Base-by-base conservation (phyloP, 257 asterid species). In the Paulownia fortunei region DNA sequence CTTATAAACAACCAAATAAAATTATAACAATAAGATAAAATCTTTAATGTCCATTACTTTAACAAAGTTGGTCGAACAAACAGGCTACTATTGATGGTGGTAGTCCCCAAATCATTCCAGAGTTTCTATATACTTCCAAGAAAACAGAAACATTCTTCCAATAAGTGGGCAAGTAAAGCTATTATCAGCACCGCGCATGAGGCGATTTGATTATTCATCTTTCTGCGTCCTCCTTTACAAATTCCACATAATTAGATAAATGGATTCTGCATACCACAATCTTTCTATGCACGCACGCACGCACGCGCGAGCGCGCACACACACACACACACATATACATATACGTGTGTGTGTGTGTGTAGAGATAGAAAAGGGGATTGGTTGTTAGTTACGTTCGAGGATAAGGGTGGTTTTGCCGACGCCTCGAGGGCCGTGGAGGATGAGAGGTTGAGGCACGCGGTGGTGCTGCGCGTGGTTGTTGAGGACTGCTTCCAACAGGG, bases 341-440 rank as follows among this genome's bases (percentile, higher is more conserved):
- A 44, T 9, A 64, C n/a, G n/a, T n/a, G n/a, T n/a, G n/a, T n/a
- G n/a, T n/a, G 27, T 6, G 23, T 15, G 41, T 39, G 30, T 39
- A 46, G 1, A 51, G 8, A 24, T 0, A 73, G 15, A 55, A 11
- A 51, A 18, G 27, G 42, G 68, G 34, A 19, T 39, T 8, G 24
- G 16, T 37, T 11, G 62, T 61, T 60, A 84, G 89, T 80, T 39
- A 94, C 99, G 93, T 80, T 95, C 97, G 23, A 90, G 93, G 61
- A 95, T 87, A 78, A 95, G 97, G 76, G 99, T 91, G 82, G 99
- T 95, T 93, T 95, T 95, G 74, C 99, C 99, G 73, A 84, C 93
- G 39, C 99, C 99, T 2, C 99, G 98, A 58, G 99, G 98, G 77
- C 99, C 98, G 69, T 93, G 99, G 74, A 95, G 93, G 82, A 95